Conservation (phyloP, 345 rosid genomes). For the Eucalyptus pauciflora region DNA sequence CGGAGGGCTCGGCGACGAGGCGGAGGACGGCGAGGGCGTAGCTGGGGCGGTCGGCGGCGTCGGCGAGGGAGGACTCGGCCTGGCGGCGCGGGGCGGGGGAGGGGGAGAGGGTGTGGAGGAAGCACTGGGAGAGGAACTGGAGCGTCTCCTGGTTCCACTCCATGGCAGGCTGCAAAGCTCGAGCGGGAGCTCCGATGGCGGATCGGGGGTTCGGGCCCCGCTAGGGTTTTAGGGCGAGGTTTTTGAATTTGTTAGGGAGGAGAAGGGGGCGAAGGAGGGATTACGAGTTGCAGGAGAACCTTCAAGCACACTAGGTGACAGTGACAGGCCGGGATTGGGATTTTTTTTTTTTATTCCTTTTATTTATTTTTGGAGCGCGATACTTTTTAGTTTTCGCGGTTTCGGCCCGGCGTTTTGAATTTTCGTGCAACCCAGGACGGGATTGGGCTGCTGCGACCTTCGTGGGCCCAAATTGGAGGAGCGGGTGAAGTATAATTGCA, state of each 20-base stretch:
- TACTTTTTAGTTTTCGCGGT: not conserved
- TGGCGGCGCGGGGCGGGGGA: conserved; percentile 73
- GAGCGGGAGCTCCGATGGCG: not conserved
- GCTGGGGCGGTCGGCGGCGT: conserved; percentile 57
- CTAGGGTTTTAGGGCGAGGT: not conserved
- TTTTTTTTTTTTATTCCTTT: not conserved
- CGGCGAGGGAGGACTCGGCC: conserved; percentile 55
- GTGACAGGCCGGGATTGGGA: rapidly evolving
- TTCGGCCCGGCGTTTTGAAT: not conserved
- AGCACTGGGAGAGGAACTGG: conserved; percentile 68
- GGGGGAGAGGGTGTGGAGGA: conserved; percentile 75
- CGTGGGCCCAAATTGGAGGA: not conserved
- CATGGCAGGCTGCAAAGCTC: conserved; percentile 2
- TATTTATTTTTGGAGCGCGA: not conserved
- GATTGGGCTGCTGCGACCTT: not conserved
- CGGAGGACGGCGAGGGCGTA: conserved; percentile 76
- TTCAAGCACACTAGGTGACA: not conserved
- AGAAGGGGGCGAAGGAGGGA: not conserved
- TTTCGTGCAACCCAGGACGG: not conserved
- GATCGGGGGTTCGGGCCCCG: not conserved
- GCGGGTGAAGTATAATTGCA: too few species aligned
- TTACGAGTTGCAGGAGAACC: not conserved
- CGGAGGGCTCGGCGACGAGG: conserved; percentile 58
- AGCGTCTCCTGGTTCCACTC: conserved; percentile 61
- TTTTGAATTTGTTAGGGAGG: not conserved